These are phyloP conservation scores for Teunomyces aglyptinius DNA, from an alignment of 805 yeast species.

Conservation along the genomic window DNA sequence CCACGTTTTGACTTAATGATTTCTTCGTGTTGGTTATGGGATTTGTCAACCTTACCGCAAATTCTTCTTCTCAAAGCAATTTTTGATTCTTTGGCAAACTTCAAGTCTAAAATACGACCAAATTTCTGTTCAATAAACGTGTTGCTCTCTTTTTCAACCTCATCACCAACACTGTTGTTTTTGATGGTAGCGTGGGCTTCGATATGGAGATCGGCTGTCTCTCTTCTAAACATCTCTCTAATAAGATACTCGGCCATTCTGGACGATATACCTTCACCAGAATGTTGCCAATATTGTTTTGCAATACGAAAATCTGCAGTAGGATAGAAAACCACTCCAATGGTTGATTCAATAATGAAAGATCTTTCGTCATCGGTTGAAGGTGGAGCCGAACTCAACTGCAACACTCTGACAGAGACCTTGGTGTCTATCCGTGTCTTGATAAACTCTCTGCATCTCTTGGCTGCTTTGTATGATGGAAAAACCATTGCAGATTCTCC, in stretches of 20 bases:
- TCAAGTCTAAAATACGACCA: slow-evolving; percentile 83
- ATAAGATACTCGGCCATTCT: slow-evolving; percentile 83
- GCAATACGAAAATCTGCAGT: slow-evolving; percentile 57
- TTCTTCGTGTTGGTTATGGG: slow-evolving; percentile 24
- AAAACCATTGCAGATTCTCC: slow-evolving; percentile 75
- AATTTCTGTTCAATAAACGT: slow-evolving; percentile 82
- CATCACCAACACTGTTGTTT: slow-evolving; percentile 13
- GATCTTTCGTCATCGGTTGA: slow-evolving; percentile 55
- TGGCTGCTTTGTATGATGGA: slow-evolving; percentile 76
- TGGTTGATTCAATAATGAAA: slow-evolving; percentile 60
- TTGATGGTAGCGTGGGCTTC: slow-evolving; percentile 21
- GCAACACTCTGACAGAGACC: slow-evolving; percentile 57
- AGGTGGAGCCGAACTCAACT: slow-evolving; percentile 71
- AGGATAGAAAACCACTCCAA: slow-evolving; percentile 80
- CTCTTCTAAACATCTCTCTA: slow-evolving; percentile 46
- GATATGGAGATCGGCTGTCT: slow-evolving; percentile 5
- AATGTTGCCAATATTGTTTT: slow-evolving; percentile 92
- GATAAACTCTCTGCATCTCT: slow-evolving; percentile 80
- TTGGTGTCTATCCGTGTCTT: slow-evolving; percentile 25
- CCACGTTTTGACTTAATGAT: slow-evolving; percentile 28
- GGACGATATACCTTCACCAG: slow-evolving; percentile 96
- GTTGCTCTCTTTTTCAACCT: slow-evolving; percentile 52
- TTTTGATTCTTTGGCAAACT: slow-evolving; percentile 75
- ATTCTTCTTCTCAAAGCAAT: slow-evolving; percentile 71
- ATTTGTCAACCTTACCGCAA: slow-evolving; percentile 57